These are phyloP conservation scores for Leishmania gerbilli DNA, from an alignment of 208 protist genomes.

Conservation along the genomic window DNA sequence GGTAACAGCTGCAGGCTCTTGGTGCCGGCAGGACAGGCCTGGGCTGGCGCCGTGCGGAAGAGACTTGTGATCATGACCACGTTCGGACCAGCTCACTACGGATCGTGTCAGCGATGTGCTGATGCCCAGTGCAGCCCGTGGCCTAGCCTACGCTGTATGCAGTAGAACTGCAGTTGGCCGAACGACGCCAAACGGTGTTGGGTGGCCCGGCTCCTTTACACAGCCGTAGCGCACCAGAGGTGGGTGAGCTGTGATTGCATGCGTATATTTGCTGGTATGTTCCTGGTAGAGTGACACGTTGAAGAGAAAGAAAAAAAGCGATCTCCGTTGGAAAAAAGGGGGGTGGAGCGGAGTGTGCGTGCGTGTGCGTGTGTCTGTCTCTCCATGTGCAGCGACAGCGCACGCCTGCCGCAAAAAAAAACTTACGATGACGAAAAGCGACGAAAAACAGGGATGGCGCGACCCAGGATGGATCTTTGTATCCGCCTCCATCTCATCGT, in stretches of 20 bases:
- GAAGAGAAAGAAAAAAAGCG: neutral
- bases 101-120: neutral
- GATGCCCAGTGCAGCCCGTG: neutral
- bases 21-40: neutral
- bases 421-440: neutral
- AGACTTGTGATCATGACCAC: neutral
- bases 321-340: neutral
- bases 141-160: neutral
- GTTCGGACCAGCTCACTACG: neutral
- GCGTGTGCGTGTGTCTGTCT: neutral
- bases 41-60: neutral
- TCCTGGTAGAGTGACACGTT: neutral
- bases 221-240: neutral
- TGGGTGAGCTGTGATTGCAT: neutral
- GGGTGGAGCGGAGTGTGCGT: neutral
- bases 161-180: neutral
- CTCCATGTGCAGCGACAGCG: neutral
- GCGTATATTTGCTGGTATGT: neutral
- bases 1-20: no score
- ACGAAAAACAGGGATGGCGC: neutral
- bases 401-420: neutral
- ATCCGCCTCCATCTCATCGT: neutral
- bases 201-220: neutral
- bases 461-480: neutral
- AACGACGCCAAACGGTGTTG: neutral